A percentile compares a stretch with the other conserved stretches of the same genome.
Evolutionary conservation across 257 asterid species (phyloP).

Genomic region (Nicotiana noctiflora): DNA sequence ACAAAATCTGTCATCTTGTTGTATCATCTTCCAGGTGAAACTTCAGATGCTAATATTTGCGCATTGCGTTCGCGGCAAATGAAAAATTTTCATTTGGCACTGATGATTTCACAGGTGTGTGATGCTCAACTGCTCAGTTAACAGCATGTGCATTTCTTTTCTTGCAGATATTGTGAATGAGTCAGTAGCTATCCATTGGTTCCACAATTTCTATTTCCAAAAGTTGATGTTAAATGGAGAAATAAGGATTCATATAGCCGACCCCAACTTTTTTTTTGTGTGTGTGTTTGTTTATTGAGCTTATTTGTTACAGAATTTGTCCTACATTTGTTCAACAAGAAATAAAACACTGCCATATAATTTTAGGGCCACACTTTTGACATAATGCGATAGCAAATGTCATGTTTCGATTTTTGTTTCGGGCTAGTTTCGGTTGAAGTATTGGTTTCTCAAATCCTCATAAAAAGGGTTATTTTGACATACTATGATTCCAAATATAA

Average conservation of each 20-base stretch:
- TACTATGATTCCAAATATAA: not conserved
- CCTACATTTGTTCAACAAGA: not conserved
- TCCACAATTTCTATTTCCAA: too few relatives aligned
- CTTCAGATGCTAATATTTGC: conserved; percentile 45
- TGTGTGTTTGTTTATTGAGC: not conserved
- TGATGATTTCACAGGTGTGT: conserved; percentile 85
- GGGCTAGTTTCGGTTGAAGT: not conserved
- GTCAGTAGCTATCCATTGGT: not conserved
- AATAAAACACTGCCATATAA: not conserved
- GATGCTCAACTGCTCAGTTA: conserved; percentile 13
- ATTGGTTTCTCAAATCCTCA: conserved; percentile 2
- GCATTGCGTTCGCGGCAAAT: conserved; percentile 78
- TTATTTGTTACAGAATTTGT: not conserved
- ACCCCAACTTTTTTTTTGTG: too few relatives aligned
- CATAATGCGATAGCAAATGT: not conserved
- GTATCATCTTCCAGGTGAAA: conserved; percentile 57
- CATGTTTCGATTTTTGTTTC: not conserved
- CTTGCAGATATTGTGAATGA: not conserved
- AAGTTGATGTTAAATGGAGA: too few relatives aligned
- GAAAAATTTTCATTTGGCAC: conserved; percentile 88
- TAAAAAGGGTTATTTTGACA: not conserved
- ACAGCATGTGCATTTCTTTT: not conserved
- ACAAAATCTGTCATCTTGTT: not conserved
- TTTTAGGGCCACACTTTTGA: conserved; percentile 1
- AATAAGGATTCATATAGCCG: too few relatives aligned